Base-by-base conservation (phyloP, 768 basidiomycete species). In the Austroboletus festivus region DNA sequence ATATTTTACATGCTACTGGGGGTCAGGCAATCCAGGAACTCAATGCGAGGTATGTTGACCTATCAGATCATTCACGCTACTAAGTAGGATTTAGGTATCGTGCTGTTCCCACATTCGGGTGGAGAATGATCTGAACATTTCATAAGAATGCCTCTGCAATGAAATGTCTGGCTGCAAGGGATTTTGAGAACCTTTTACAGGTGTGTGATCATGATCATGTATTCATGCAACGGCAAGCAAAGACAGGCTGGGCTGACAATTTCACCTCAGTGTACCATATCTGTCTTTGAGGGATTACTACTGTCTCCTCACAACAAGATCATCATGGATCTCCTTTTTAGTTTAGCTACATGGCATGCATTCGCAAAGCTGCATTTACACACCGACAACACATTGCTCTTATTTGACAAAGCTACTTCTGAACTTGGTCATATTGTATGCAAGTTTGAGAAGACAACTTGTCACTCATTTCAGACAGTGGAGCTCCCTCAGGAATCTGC, bases 111-210 rank as follows among this genome's bases (percentile, higher is more conserved):
- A 52, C 66, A 0, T 74, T 74, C 57, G 70, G 72, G 0, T 42
- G 53, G 1, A 53, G 52, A 3, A 68, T 65, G 0, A 73, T 74
- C 9, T 50, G 62, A 0, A 42, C 42, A 9, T 73, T 73, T 42
- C 20, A 40, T 8, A 51, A 56, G 18, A 70, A 75, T 55, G 65
- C 59, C 0, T 65, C 70, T 2, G 61, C 59, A 10, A 61, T 74
- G 59, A 69, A 67, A 23, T 50, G 59, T 20, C 47, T 71, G 1
- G 69, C 68, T 3, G 74, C 68, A 0, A 52, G 61, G 8, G 70
- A 76, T 37, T 75, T 63, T 40, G 67, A 75, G 23, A 72, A 75
- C 42, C 47, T 74, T 1, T 44, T 73, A 0, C 72, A 73, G 59
- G 57, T 56, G 43, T 4, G 46, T 37, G 28, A 28, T 28, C 7